A percentile compares a stretch with the other conserved stretches of the same genome.
Conservation (phyloP, 495 filamentous ascomycete genomes). For the Usnea hakonensis region DNA sequence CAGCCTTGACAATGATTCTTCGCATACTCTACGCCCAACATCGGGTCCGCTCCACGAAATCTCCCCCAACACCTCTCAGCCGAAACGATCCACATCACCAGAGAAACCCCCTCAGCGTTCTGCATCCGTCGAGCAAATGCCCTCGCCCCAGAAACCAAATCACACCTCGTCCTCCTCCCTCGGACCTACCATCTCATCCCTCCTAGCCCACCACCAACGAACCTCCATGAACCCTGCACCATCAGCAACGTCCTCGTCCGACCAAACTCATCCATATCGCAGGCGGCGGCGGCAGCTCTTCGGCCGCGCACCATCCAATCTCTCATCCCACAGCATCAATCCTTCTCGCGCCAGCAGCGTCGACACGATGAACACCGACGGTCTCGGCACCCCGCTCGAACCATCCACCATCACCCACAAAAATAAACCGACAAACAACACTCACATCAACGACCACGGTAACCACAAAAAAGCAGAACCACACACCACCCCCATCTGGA, state of each 20-base stretch:
- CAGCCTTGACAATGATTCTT: slow-evolving; percentile 16
- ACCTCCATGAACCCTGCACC: slow-evolving; percentile 12
- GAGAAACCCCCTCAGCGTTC: slow-evolving; percentile 19
- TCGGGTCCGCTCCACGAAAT: slow-evolving; percentile 25
- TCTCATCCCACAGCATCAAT: slow-evolving; percentile 26
- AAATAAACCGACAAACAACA: slow-evolving; percentile 26
- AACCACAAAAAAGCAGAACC: background rate
- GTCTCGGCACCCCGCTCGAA: slow-evolving; percentile 40
- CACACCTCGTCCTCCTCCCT: slow-evolving; percentile 5
- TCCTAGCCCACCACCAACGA: slow-evolving; percentile 30
- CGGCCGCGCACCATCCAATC: slow-evolving; percentile 42
- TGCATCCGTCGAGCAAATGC: background rate
- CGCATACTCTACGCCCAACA: slow-evolving; percentile 4
- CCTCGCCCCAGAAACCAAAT: background rate
- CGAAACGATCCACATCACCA: slow-evolving; percentile 28
- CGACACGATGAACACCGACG: slow-evolving; percentile 49
- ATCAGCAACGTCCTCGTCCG: slow-evolving; percentile 20
- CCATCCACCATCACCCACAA: slow-evolving; percentile 32
- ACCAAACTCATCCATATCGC: slow-evolving; percentile 28
- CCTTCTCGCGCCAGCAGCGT: slow-evolving; percentile 46
- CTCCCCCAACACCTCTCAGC: slow-evolving; percentile 27
- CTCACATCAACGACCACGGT: background rate
- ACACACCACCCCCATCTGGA: background rate
- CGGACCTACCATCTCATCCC: slow-evolving; percentile 30
- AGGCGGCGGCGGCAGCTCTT: slow-evolving; percentile 33